Evolutionary conservation across 2,329 filamentous ascomycete genomes (phyloP), one percentile per base, ranked within the genome.

Genomic region (Claviceps arundinis): DNA sequence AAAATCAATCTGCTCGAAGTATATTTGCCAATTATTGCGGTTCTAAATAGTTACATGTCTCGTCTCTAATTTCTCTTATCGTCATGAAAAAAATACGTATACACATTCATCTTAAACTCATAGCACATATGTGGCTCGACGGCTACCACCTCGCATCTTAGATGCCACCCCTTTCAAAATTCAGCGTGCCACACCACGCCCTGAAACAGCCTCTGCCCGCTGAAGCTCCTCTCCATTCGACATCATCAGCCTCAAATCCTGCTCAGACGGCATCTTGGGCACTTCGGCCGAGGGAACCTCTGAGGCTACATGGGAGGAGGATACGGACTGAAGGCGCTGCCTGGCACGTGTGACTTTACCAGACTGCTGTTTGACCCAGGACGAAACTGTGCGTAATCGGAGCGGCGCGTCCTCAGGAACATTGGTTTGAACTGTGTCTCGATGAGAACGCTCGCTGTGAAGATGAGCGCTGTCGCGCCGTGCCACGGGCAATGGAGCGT

Each of bases 351-450:
- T 73, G 34, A 80, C 62, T 2, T 78, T 72, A 2, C 74, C 74
- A 8, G 74, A 75, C 63, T 85, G 81, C 60, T 85, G 80, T 57
- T 75, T 74, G 2, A 85, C 81, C 82, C 82, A 85, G 34, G 78
- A 82, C 52, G 70, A 73, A 52, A 85, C 70, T 6, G 71, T 74
- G 38, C 78, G 73, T 62, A 82, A 84, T 4, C 75, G 73, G 14
- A 77, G 70, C 5, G 77, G 73, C 45, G 66, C 63, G 55, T 82
- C 78, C 37, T 80, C 73, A 49, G 75, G 79, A 4, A 71, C 68
- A 49, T 71, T 67, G 0, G 77, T 80, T 57, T 74, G 78, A 2
- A 75, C 64, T 0, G 76, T 80, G 45, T 79, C 76, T 34, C 76
- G 69, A 13, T 52, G 49, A 16, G 48, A 49, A 11, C 42, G 30